phyloP scores from a whole-genome alignment of 441 rosid genomes.

The Adansonia rubrostipa region DNA sequence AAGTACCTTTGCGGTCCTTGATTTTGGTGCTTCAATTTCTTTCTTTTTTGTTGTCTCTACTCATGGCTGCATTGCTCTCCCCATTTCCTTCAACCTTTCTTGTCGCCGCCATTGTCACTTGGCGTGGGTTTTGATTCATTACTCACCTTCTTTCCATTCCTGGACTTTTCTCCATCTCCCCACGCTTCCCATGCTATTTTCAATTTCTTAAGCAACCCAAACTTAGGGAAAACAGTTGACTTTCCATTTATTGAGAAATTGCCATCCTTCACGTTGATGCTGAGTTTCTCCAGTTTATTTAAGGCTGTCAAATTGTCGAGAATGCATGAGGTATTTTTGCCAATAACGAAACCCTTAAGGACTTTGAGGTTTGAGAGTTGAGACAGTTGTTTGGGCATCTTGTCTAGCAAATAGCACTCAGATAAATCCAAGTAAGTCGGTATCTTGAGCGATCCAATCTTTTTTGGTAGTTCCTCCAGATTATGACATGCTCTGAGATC shows the following conservation, averaged over 20 bases:
- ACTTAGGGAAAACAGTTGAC: background rate
- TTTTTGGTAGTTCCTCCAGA: constrained; percentile 53
- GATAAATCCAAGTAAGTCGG: constrained; percentile 55
- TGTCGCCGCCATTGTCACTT: background rate
- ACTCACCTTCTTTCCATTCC: background rate
- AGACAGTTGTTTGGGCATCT: constrained; percentile 46
- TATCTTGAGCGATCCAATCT: constrained; percentile 43
- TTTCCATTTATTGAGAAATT: background rate
- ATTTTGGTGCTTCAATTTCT: background rate
- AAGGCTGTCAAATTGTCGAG: constrained; percentile 25
- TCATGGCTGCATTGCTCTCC: background rate
- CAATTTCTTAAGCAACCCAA: constrained; percentile 35
- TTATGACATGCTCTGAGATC: constrained; percentile 37
- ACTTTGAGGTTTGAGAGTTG: constrained; percentile 44
- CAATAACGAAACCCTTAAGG: constrained; percentile 52
- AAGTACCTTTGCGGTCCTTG: background rate
- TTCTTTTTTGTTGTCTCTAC: background rate
- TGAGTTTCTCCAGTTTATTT: background rate
- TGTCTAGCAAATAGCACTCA: constrained; percentile 52
- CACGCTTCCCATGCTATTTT: constrained; percentile 52
- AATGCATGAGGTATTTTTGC: constrained; percentile 35
- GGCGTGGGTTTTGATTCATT: background rate
- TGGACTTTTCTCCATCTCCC: background rate
- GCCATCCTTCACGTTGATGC: constrained; percentile 36
- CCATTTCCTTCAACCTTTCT: background rate